phyloP scores from a whole-genome alignment of 176 grass and related monocot genomes.

The Calamus simplicifolius region DNA sequence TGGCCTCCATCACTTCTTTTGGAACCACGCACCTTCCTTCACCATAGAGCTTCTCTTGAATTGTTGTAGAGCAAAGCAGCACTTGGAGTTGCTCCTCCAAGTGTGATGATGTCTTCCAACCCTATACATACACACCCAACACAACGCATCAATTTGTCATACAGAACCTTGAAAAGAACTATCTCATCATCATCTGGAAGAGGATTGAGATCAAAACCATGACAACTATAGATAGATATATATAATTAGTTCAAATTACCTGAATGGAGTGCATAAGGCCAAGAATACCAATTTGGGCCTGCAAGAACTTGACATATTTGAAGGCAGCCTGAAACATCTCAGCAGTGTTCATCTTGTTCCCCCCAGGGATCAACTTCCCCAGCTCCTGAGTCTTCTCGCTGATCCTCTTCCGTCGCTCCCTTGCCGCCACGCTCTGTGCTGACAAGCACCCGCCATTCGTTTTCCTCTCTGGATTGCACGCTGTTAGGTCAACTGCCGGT shows the following conservation, averaged over 20 bases:
- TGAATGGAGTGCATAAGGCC: conserved; percentile 35
- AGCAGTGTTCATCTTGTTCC: conserved; percentile 56
- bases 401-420: conserved; percentile 66
- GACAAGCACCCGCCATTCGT: conserved; percentile 4
- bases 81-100: conserved; percentile 25
- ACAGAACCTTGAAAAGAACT: too few species aligned
- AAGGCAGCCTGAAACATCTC: conserved; percentile 61
- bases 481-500: background rate
- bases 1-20: conserved; percentile 23
- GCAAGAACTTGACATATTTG: conserved; percentile 62
- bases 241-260: conserved; percentile 24
- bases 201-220: too few species aligned
- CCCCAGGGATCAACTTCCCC: conserved; percentile 57
- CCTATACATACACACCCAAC: conserved; percentile 1
- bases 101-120: conserved; percentile 14
- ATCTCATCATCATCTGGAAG: too few species aligned
- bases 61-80: conserved; percentile 25
- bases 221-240: too few species aligned
- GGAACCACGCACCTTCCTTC: conserved; percentile 59
- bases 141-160: too few species aligned
- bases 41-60: conserved; percentile 46
- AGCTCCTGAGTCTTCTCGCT: conserved; percentile 73
- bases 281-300: conserved; percentile 69
- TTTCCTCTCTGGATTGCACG: background rate
- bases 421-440: conserved; percentile 37